Base-by-base conservation (phyloP, 83 land plant species). In the Picea engelmannii region DNA sequence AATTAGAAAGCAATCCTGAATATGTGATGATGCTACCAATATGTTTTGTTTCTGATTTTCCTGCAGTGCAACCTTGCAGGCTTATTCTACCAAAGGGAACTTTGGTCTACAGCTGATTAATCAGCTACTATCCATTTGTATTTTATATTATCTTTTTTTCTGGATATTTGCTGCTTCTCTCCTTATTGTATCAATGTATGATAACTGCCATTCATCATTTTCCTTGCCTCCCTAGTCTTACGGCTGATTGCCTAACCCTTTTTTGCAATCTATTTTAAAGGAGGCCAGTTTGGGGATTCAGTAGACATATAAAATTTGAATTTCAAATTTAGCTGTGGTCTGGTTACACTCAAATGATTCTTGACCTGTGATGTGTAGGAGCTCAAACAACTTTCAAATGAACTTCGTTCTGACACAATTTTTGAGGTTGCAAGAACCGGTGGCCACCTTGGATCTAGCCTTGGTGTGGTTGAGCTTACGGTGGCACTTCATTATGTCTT, bases 401-500 rank as follows among this genome's bases (percentile, higher is more conserved):
- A 93, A 78, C 76, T 93, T 5, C 86, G 95, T 7, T 89, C 93
- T 12, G 93, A 93, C 84, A 85, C 91, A 6, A 89, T 93, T 75
- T 93, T 93, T 79, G 79, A 84, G 79, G 93, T 93, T 64, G 91
- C 93, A 0, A 91, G 86, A 61, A 93, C 95, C 27, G 93, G 95
- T 24, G 93, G 93, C 11, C 95, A 93, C 69, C 85, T 93, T 68
- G 93, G 93, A 31, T 89, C 95, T 2, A 91, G 93, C 81, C 92
- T 93, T 31, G 95, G 95, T 20, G 93, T 93, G 6, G 85, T 93
- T 4, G 95, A 93, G 82, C 86, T 93, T 18, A 93, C 95, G 4
- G 93, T 93, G 74, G 95, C 93, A 27, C 91, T 93, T 76, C 95
- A 93, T 63, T 89, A 91, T 73, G 92, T 93, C 25, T 93, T 93